Evolutionary conservation across 2,329 filamentous ascomycete species (phyloP).

Genomic region (Hymenoscyphus repandus): DNA sequence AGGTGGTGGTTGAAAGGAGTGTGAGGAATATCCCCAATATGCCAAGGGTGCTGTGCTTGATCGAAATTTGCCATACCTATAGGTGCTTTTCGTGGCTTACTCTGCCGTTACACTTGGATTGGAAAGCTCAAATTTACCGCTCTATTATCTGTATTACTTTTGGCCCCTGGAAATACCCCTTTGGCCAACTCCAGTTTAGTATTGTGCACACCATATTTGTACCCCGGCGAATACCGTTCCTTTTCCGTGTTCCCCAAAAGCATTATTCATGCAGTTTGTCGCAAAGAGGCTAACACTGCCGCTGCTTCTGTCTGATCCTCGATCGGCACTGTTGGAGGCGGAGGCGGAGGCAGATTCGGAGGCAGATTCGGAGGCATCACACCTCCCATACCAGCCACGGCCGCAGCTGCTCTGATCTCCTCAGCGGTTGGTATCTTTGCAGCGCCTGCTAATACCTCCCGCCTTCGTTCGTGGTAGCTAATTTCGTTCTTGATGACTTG

Average conservation of each 20-base stretch:
- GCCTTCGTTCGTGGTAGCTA: conserved; percentile 56
- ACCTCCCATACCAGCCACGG: not conserved
- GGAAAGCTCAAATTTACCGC: no score
- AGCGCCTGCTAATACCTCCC: conserved; percentile 46
- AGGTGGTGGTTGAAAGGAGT: no score
- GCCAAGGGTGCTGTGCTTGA: no score
- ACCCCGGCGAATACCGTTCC: not conserved
- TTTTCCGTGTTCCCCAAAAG: not conserved
- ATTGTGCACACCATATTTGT: not conserved
- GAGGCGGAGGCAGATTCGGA: conserved; percentile 3
- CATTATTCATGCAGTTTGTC: conserved; percentile 14
- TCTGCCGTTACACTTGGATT: no score
- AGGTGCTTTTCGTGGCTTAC: no score
- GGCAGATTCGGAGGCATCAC: not conserved
- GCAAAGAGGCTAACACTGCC: conserved; percentile 24
- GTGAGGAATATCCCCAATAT: no score
- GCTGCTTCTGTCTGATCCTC: conserved; percentile 26
- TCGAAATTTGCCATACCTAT: no score
- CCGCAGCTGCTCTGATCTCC: conserved; percentile 17
- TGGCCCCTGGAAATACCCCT: no score
- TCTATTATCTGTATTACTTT: no score
- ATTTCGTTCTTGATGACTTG: conserved; percentile 64
- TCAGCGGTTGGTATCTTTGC: conserved; percentile 27
- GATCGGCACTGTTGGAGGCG: conserved; percentile 10
- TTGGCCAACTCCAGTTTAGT: no score